Conservation (phyloP, 2,329 filamentous ascomycete genomes). For the Zymoseptoria brevis region DNA sequence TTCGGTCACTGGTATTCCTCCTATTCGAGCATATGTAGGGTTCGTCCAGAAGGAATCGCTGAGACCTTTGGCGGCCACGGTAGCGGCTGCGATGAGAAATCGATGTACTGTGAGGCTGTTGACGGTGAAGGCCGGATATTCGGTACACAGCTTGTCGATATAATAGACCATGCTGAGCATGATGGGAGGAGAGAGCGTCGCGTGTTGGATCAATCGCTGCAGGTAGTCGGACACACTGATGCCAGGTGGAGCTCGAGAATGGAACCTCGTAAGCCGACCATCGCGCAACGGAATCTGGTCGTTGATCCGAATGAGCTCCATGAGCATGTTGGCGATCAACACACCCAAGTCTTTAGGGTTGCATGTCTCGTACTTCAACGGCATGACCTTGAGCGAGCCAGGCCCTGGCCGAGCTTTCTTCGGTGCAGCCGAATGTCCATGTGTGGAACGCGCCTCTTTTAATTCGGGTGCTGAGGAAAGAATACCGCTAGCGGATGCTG, state of each 20-base stretch:
- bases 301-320: slow-evolving; percentile 89
- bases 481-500: slow-evolving; percentile 4
- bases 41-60: slow-evolving; percentile 99
- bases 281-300: slow-evolving; percentile 78
- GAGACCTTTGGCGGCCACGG: slow-evolving; percentile 89
- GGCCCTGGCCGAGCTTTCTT: slow-evolving; percentile 42
- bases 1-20: slow-evolving; percentile 83
- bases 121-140: slow-evolving; percentile 92
- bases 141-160: slow-evolving; percentile 84
- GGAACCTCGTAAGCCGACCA: slow-evolving; percentile 84
- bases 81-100: slow-evolving; percentile 91
- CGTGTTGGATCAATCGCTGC: slow-evolving; percentile 84
- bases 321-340: slow-evolving; percentile 88
- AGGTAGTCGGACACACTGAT: slow-evolving; percentile 95
- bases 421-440: slow-evolving; percentile 27
- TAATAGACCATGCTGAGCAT: slow-evolving; percentile 99
- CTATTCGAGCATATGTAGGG: slow-evolving; percentile 87
- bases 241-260: slow-evolving; percentile 72
- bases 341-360: slow-evolving; percentile 79
- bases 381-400: slow-evolving; percentile 50
- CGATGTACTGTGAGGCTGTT: slow-evolving; percentile 94
- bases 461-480: slow-evolving; percentile 9
- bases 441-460: slow-evolving; percentile 25
- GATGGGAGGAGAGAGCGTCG: slow-evolving; percentile 84
- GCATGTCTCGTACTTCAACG: slow-evolving; percentile 72